Base-by-base conservation (phyloP, 768 basidiomycete genomes). In the Sarcomyxa edulis region DNA sequence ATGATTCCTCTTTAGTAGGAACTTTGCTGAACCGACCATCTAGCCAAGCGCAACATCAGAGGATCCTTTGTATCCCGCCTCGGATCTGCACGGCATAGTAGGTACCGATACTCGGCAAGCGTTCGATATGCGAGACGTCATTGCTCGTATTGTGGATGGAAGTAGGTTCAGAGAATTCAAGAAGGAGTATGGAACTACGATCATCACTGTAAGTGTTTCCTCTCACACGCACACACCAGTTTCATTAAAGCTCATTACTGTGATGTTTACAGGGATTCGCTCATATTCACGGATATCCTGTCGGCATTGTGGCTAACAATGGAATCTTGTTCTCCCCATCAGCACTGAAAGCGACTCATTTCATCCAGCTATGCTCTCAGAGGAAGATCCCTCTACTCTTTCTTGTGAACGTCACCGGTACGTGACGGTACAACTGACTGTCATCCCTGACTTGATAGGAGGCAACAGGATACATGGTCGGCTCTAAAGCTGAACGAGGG, bases 121-220 rank as follows among this genome's bases (percentile, higher is more conserved):
- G 0, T 95, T 94, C 54, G 92, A 96, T 56, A 92, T 95, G 84
- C 74, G 90, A 25, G 93, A 96, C 54, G 82, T 97, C 9, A 91
- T 97, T 48, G 83, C 92, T 19, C 81, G 93, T 19, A 66, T 94
- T 27, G 91, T 93, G 7, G 93, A 97, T 47, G 91, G 93, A 2
- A 92, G 88, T 52, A 75, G 77, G 31, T 94, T 97, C 55, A 72
- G 90, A 44, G 93, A 97, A 58, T 97, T 95, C 70, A 97, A 97
- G 73, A 86, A 84, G 55, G 94, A 95, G 55, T 97, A 94, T 52
- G 93, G 92, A 6, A 62, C 83, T 19, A 94, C 92, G 0, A 82
- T 97, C 46, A 74, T 95, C 35, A 96, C 93, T 6, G 91, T 89
- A 50, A 40, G 71, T 59, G 21, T 26, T 8, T 23, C 35, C 31